These are phyloP conservation scores for Malania oleifera DNA, from an alignment of 164 flowering plant species.

Conservation along the genomic window DNA sequence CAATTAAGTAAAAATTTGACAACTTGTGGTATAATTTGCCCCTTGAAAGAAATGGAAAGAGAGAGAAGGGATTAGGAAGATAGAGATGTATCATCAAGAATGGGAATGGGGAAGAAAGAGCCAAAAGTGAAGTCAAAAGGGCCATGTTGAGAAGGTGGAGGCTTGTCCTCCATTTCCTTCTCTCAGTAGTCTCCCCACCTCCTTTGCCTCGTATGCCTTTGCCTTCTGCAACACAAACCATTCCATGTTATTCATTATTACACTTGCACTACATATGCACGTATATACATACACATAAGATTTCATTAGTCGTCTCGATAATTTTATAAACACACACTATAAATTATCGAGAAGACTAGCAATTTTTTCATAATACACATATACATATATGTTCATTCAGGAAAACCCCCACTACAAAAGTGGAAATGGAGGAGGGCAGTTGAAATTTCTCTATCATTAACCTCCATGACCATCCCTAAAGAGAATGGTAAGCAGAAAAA, in stretches of 20 bases:
- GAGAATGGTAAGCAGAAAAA: too few relatives aligned
- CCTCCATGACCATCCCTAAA: too few relatives aligned
- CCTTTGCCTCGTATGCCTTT: constrained; percentile 28
- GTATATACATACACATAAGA: not conserved
- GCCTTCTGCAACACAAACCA: constrained; percentile 27
- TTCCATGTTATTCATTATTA: not conserved
- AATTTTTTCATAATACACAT: too few relatives aligned
- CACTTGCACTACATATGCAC: not conserved
- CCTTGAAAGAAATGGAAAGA: not conserved
- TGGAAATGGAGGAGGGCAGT: too few relatives aligned
- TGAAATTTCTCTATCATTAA: too few relatives aligned
- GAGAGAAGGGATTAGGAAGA: not conserved
- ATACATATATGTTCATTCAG: too few relatives aligned
- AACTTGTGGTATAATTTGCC: too few relatives aligned
- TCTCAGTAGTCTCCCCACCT: constrained; percentile 26
- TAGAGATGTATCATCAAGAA: constrained; percentile 9
- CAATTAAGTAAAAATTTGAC: too few relatives aligned
- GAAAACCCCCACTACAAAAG: too few relatives aligned
- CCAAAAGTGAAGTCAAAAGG: constrained; percentile 25
- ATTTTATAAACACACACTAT: too few relatives aligned
- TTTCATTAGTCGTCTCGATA: not conserved
- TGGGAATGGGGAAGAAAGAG: constrained; percentile 3
- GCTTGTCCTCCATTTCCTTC: constrained; percentile 25
- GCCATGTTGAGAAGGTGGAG: constrained; percentile 23
- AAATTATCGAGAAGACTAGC: too few relatives aligned